Base-by-base conservation (phyloP, 305 asterid genomes). In the Fraxinus nigra region DNA sequence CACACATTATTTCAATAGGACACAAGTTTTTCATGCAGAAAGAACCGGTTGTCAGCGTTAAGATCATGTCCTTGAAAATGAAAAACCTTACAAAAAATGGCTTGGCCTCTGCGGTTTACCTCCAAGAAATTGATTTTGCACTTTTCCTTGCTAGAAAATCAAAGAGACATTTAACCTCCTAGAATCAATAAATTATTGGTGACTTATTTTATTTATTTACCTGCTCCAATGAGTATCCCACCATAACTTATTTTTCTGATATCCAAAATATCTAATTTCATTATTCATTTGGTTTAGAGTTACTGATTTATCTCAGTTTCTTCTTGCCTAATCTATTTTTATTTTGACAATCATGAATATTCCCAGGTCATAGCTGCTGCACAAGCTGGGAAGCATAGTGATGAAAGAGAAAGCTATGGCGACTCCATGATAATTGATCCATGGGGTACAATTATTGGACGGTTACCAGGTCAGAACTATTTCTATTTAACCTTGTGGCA, bases 381-480 rank as follows among this genome's bases (percentile, higher is more conserved):
- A 48, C 99, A 95, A 85, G 95, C 94, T 76, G 99, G 99, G 76
- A 90, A 89, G 84, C 99, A 95, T 80, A 90, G 90, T 79, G 97
- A 89, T 13, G 88, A 86, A 40, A 91, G 97, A 88, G 98, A 95
- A 24, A 95, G 99, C 81, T 92, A 87, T 79, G 99, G 99, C 38
- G 97, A 92, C 85, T 82, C 93, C 28, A 65, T 95, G 89, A 94
- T 95, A 69, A 92, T 95, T 80, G 97, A 95, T 89, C 98, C 99
- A 40, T 95, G 99, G 99, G 99, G 99, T 51, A 89, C 85, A 33
- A 85, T 95, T 76, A 69, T 95, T 8, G 95, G 97, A 51, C 87
- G 94, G 81, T 77, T 92, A 83, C 83, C 92, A n/a, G 94, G 94
- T 91, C 76, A 76, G 83, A 37, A 51, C 40, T 69, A 22, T 28